Percentiles rank a stretch among this genome's conserved stretches.
Evolutionary conservation across 108 stramenopile species (phyloP).

Genomic region (Nitzschia sp.): DNA sequence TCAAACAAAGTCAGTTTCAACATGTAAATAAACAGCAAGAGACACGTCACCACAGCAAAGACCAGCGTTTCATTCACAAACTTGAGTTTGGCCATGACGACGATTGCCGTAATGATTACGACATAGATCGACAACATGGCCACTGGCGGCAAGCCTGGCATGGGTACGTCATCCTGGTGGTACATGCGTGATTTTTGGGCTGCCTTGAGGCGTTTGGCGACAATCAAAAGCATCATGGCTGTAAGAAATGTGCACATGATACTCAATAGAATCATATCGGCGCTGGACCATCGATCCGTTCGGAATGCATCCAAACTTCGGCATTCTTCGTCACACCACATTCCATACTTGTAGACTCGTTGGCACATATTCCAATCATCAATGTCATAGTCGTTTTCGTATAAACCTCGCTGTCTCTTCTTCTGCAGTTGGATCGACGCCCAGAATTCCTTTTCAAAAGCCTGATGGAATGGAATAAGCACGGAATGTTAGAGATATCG

Average conservation of each 20-base stretch:
- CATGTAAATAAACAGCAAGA: conserved; percentile 88
- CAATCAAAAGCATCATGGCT: conserved; percentile 83
- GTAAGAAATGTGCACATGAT: conserved; percentile 86
- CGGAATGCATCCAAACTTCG: conserved; percentile 77
- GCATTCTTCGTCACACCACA: conserved; percentile 85
- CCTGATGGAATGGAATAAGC: conserved; percentile 16
- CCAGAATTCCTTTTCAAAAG: conserved; percentile 54
- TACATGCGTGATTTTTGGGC: conserved; percentile 37
- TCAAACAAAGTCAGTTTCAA: conserved; percentile 89
- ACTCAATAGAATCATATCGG: conserved; percentile 80
- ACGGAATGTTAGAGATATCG: background rate
- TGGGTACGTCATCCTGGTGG: conserved; percentile 21
- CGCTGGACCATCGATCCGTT: conserved; percentile 76
- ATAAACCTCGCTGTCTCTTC: conserved; percentile 23
- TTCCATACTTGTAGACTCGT: conserved; percentile 76
- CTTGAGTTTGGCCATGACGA: conserved; percentile 69
- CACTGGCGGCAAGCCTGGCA: conserved; percentile 69
- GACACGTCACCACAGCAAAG: conserved; percentile 82
- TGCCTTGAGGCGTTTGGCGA: conserved; percentile 81
- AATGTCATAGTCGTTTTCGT: conserved; percentile 58
- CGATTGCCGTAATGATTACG: conserved; percentile 58
- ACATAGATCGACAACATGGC: conserved; percentile 77
- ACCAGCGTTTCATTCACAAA: conserved; percentile 88
- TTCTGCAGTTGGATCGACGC: conserved; percentile 21
- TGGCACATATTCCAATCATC: conserved; percentile 86